Conservation (phyloP, 495 filamentous ascomycete genomes). For the Staphylotrichum tortipilum region DNA sequence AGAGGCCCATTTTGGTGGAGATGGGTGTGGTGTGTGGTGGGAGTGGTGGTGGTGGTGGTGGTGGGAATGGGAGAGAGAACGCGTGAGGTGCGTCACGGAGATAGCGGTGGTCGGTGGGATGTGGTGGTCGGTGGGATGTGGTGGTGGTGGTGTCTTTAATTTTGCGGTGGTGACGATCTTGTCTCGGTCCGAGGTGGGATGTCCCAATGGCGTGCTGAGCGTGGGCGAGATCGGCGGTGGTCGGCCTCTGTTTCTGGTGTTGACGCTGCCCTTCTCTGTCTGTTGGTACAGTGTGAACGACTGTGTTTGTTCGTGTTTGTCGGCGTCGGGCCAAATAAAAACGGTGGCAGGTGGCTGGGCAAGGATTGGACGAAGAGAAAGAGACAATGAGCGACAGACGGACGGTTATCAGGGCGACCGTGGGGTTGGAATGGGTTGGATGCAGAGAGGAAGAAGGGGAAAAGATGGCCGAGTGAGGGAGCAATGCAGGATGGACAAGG, state of each 20-base stretch:
- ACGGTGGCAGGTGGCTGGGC: background rate
- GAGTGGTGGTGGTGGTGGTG: background rate
- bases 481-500: too few species aligned
- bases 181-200: background rate
- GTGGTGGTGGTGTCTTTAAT: background rate
- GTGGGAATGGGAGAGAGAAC: too few species aligned
- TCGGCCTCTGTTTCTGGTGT: too few species aligned
- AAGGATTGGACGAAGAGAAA: background rate
- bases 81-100: too few species aligned
- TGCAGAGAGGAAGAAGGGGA: slow-evolving; percentile 2
- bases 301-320: background rate
- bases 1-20: slow-evolving; percentile 30
- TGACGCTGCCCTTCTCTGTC: too few species aligned
- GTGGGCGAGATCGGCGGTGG: background rate
- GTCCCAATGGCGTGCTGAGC: background rate
- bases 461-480: too few species aligned
- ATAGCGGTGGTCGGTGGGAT: too few species aligned
- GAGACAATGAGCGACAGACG: background rate
- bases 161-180: background rate
- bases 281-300: background rate
- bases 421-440: slow-evolving; percentile 8
- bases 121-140: too few species aligned
- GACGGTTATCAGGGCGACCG: background rate
- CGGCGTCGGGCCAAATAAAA: background rate
- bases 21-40: background rate